phyloP scores from a whole-genome alignment of 352 stramenopile genomes.

The Phytophthora ohioensis region DNA sequence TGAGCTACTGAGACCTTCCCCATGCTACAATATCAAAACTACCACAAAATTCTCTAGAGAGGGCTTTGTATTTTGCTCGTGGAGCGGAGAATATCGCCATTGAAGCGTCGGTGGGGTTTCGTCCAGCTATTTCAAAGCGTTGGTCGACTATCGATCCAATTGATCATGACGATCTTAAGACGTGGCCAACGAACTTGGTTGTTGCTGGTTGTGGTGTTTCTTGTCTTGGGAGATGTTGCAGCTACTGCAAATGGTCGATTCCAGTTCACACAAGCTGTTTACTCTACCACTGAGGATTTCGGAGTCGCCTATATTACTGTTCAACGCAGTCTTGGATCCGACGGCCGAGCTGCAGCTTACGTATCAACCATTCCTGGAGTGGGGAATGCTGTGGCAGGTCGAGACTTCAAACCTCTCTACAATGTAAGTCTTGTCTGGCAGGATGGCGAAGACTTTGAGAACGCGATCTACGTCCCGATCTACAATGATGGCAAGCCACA shows the following conservation, averaged over 20 bases:
- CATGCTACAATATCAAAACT: slow-evolving; percentile 32
- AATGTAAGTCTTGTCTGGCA: slow-evolving; percentile 84
- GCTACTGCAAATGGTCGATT: slow-evolving; percentile 48
- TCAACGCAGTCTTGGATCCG: slow-evolving; percentile 67
- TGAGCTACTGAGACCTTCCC: slow-evolving; percentile 38
- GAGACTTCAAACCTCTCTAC: slow-evolving; percentile 65
- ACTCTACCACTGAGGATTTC: slow-evolving; percentile 70
- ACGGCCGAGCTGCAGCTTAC: slow-evolving; percentile 71
- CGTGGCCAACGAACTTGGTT: slow-evolving; percentile 1
- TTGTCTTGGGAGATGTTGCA: slow-evolving; percentile 7
- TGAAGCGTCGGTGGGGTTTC: slow-evolving; percentile 35
- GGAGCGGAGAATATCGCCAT: neutral
- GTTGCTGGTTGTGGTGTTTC: neutral
- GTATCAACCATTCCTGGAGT: slow-evolving; percentile 55
- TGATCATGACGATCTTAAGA: slow-evolving; percentile 23
- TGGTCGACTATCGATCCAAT: neutral
- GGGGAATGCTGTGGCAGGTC: slow-evolving; percentile 58
- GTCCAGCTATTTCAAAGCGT: slow-evolving; percentile 21
- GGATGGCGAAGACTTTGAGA: slow-evolving; percentile 73
- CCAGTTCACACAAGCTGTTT: slow-evolving; percentile 67
- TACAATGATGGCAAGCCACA: slow-evolving; percentile 69
- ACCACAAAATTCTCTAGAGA: neutral
- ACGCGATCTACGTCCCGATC: slow-evolving; percentile 68
- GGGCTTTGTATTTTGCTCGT: neutral
- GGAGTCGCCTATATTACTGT: slow-evolving; percentile 73